Evolutionary conservation across 2,329 filamentous ascomycete species (phyloP).

Genomic region (Alternaria conjuncta): DNA sequence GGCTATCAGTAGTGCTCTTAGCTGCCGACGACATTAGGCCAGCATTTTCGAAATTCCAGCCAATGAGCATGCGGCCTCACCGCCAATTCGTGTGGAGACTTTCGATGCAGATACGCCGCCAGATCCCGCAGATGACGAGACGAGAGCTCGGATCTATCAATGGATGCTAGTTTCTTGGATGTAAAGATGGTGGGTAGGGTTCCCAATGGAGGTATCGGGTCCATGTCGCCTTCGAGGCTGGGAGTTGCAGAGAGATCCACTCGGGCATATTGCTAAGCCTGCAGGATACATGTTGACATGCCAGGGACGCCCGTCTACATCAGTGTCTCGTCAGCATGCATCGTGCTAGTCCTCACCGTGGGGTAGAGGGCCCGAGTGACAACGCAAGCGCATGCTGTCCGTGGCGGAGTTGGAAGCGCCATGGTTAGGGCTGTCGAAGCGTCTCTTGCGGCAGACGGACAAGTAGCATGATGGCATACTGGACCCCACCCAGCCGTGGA

Average conservation of each 20-base stretch:
- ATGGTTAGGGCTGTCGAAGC: conserved; percentile 16
- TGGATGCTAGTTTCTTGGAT: conserved; percentile 2
- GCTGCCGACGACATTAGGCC: conserved; percentile 24
- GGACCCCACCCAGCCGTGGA: conserved; percentile 22
- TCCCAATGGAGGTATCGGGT: conserved; percentile 2
- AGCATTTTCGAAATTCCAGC: conserved; percentile 29
- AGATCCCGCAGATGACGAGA: conserved; percentile 35
- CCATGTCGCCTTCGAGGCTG: conserved; percentile 11
- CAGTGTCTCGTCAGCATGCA: conserved; percentile 27
- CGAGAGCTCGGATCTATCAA: conserved; percentile 12
- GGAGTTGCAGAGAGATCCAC: conserved; percentile 19
- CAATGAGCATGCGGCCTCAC: conserved; percentile 43
- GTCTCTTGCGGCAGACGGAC: conserved; percentile 12
- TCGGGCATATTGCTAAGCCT: conserved; percentile 10
- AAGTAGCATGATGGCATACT: conserved; percentile 16
- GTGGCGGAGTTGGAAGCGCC: conserved; percentile 27
- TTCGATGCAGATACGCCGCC: conserved; percentile 38
- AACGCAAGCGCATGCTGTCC: conserved; percentile 25
- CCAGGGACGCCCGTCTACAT: conserved; percentile 15
- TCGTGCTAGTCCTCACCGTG: conserved; percentile 24
- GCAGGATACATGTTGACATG: conserved; percentile 13
- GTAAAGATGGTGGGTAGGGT: not conserved
- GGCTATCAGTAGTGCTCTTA: conserved; percentile 22
- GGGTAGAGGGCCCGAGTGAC: conserved; percentile 21
- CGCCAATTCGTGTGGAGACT: conserved; percentile 39